Conservation (phyloP, 2,329 filamentous ascomycete genomes). For the Curvularia spicifera region DNA sequence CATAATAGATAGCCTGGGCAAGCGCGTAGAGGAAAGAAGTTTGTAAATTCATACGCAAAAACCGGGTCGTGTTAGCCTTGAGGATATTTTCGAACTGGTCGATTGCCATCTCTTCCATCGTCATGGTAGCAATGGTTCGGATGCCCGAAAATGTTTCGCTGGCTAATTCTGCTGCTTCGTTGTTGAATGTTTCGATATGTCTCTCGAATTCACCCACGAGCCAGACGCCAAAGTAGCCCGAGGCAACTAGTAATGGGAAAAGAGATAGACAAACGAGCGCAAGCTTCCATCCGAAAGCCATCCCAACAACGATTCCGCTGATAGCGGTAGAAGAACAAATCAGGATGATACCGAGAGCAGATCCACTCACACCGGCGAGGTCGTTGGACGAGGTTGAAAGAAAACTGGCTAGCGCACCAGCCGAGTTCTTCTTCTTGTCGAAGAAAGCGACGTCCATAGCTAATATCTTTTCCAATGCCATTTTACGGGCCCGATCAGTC, state of each 20-base stretch:
- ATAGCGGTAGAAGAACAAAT: background rate
- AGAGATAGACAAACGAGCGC: background rate
- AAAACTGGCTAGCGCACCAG: too few relatives aligned
- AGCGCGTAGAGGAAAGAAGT: slow-evolving; percentile 71
- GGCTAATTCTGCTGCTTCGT: too few relatives aligned
- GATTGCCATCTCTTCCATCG: too few relatives aligned
- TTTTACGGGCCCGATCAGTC: too few relatives aligned
- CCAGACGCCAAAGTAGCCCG: background rate
- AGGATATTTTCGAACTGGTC: background rate
- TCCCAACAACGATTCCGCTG: background rate
- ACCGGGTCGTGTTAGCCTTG: background rate
- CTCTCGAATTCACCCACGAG: background rate
- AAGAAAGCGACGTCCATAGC: too few relatives aligned
- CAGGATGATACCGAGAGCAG: background rate
- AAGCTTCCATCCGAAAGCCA: background rate
- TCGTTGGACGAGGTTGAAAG: slow-evolving; percentile 12
- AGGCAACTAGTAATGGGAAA: background rate
- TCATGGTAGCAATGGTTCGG: too few relatives aligned
- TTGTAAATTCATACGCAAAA: slow-evolving; percentile 33
- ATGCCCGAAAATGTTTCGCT: too few relatives aligned
- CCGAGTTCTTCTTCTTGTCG: too few relatives aligned
- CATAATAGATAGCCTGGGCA: slow-evolving; percentile 70
- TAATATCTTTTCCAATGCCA: too few relatives aligned
- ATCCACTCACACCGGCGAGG: background rate
- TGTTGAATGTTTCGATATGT: too few relatives aligned